phyloP scores from a whole-genome alignment of 257 asterid species.

The Scutellaria minor region DNA sequence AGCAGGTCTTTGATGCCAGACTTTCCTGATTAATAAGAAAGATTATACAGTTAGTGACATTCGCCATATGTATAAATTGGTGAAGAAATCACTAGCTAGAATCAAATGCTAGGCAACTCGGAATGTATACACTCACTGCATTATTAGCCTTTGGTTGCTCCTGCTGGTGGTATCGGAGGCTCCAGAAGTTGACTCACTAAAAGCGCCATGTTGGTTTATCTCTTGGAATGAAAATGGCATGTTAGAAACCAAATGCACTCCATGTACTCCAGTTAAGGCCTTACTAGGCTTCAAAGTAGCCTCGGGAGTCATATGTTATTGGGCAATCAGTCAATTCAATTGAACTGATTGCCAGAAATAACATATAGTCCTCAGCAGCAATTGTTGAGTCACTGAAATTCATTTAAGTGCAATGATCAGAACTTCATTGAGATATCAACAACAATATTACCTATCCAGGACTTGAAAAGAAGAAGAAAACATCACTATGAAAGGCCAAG shows the following conservation, averaged over 20 bases:
- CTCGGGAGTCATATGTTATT: slow-evolving; percentile 58
- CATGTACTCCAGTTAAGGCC: slow-evolving; percentile 66
- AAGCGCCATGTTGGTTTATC: slow-evolving; percentile 50
- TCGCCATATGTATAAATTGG: not conserved
- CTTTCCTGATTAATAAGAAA: slow-evolving; percentile 55
- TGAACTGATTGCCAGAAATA: slow-evolving; percentile 61
- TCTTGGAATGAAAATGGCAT: slow-evolving; percentile 64
- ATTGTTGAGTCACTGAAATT: slow-evolving; percentile 36
- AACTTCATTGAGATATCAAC: slow-evolving; percentile 15
- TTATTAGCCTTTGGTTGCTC: slow-evolving; percentile 42
- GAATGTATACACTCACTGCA: slow-evolving; percentile 57
- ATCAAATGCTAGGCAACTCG: slow-evolving; percentile 14
- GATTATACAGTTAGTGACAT: slow-evolving; percentile 16
- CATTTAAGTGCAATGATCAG: slow-evolving; percentile 9
- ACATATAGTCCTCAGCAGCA: slow-evolving; percentile 36
- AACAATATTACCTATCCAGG: not conserved
- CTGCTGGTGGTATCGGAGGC: slow-evolving; percentile 29
- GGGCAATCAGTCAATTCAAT: slow-evolving; percentile 59
- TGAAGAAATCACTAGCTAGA: not conserved
- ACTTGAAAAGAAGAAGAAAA: slow-evolving; percentile 13
- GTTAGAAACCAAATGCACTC: slow-evolving; percentile 69
- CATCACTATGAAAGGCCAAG: not conserved
- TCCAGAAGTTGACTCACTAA: slow-evolving; percentile 38
- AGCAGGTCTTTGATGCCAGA: slow-evolving; percentile 82
- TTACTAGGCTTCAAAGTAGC: slow-evolving; percentile 49